phyloP scores from a whole-genome alignment of 306 rosid genomes.

The Aeschynomene evenia region DNA sequence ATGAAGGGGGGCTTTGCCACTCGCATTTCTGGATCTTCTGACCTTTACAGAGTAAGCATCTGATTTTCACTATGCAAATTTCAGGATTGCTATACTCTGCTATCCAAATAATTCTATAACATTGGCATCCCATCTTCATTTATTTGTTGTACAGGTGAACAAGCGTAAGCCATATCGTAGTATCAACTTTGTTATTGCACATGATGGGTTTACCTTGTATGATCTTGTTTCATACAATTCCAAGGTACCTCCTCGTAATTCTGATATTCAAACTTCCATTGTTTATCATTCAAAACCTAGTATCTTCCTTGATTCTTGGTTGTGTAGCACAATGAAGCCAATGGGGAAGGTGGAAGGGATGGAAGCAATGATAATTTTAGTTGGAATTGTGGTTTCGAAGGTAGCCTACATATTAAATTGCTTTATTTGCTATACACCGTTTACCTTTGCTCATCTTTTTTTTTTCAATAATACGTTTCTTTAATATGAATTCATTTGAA shows the following conservation, averaged over 20 bases:
- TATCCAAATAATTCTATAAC: constrained; percentile 12
- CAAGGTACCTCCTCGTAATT: constrained; percentile 59
- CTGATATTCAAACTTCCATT: constrained; percentile 7
- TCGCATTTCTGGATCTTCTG: constrained; percentile 94
- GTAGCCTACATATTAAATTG: constrained; percentile 43
- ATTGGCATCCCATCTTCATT: constrained; percentile 22
- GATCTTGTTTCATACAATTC: constrained; percentile 94
- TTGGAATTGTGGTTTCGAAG: constrained; percentile 98
- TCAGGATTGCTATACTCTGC: neutral
- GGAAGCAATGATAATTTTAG: constrained; percentile 86
- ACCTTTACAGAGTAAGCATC: constrained; percentile 76
- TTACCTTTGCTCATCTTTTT: neutral
- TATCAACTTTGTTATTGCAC: constrained; percentile 79
- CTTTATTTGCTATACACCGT: too few relatives aligned
- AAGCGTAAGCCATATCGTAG: constrained; percentile 88
- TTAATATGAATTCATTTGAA: neutral
- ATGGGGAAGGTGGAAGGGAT: constrained; percentile 94
- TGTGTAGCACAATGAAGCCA: constrained; percentile 90
- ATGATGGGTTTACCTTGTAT: constrained; percentile 80
- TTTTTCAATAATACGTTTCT: neutral
- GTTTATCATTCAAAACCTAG: constrained; percentile 7
- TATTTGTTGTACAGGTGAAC: constrained; percentile 58
- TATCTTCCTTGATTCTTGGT: constrained; percentile 37
- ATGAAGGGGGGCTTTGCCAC: constrained; percentile 92
- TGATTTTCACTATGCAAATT: neutral